phyloP scores from a whole-genome alignment of 305 asterid species.

The Fraxinus floribunda region DNA sequence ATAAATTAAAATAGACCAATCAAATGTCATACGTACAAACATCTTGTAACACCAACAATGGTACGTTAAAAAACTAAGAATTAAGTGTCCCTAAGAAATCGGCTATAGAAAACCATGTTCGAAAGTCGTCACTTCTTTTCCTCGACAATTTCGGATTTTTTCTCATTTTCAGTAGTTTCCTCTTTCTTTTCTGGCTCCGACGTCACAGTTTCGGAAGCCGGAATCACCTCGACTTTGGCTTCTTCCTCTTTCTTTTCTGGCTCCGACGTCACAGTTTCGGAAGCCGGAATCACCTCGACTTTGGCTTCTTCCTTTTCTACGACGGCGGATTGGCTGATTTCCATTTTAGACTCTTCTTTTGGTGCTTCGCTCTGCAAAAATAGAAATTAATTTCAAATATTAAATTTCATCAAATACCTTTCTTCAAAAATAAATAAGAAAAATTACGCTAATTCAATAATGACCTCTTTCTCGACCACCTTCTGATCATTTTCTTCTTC shows the following conservation, averaged over 20 bases:
- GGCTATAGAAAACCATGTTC: constrained; percentile 19
- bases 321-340: background rate
- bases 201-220: constrained; percentile 6
- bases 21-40: background rate
- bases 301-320: background rate
- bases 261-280: too few species aligned
- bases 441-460: background rate
- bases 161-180: constrained; percentile 12
- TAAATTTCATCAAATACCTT: constrained; percentile 3
- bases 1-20: background rate
- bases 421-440: background rate
- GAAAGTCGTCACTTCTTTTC: constrained; percentile 21
- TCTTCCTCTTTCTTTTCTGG: background rate
- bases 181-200: background rate
- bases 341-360: constrained; percentile 20
- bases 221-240: background rate
- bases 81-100: background rate
- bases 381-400: background rate
- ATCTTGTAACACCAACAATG: background rate
- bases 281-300: too few species aligned
- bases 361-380: constrained; percentile 28
- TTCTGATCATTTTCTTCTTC: constrained; percentile 18
- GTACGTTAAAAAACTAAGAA: background rate
- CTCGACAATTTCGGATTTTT: constrained; percentile 17
- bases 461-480: constrained; percentile 26